Conservation (phyloP, 2,329 filamentous ascomycete species). For the Hypoxylon sp. region DNA sequence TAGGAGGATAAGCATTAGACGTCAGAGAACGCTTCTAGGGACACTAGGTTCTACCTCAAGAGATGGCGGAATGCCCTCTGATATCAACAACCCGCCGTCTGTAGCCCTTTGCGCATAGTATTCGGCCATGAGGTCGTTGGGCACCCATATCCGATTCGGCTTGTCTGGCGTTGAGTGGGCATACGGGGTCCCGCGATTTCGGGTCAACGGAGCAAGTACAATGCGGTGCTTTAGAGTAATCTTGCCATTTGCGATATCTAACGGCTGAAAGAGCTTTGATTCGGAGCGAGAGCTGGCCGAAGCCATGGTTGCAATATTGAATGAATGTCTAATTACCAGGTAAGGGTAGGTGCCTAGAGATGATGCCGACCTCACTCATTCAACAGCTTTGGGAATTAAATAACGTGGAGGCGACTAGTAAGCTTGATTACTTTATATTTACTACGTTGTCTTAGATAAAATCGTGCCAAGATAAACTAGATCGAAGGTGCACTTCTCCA, state of each 20-base stretch:
- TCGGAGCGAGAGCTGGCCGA: conserved; percentile 7
- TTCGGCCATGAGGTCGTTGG: conserved; percentile 16
- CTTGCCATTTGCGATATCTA: conserved; percentile 13
- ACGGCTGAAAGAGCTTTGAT: conserved; percentile 23
- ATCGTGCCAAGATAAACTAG: too few species aligned
- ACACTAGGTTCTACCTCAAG: conserved; percentile 5
- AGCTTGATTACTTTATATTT: too few species aligned
- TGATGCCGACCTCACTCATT: neutral
- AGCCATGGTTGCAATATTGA: neutral
- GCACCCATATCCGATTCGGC: conserved; percentile 24
- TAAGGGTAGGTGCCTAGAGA: too few species aligned
- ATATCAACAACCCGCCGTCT: conserved; percentile 18
- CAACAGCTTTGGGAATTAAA: neutral
- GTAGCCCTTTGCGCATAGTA: conserved; percentile 24
- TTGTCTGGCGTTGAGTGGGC: conserved; percentile 16
- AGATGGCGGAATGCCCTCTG: conserved; percentile 19
- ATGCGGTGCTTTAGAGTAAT: conserved; percentile 21
- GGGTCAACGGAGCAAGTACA: conserved; percentile 19
- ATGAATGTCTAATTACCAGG: too few species aligned
- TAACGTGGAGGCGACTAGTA: neutral
- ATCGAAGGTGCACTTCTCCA: neutral
- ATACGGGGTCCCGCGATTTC: conserved; percentile 20
- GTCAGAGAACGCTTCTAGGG: neutral
- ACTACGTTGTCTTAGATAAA: too few species aligned
- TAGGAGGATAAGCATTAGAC: conserved; percentile 2